A percentile compares a stretch with the other conserved stretches of the same genome.
Evolutionary conservation across 2,329 filamentous ascomycete species (phyloP).

Genomic region (Trichoderma sp.): DNA sequence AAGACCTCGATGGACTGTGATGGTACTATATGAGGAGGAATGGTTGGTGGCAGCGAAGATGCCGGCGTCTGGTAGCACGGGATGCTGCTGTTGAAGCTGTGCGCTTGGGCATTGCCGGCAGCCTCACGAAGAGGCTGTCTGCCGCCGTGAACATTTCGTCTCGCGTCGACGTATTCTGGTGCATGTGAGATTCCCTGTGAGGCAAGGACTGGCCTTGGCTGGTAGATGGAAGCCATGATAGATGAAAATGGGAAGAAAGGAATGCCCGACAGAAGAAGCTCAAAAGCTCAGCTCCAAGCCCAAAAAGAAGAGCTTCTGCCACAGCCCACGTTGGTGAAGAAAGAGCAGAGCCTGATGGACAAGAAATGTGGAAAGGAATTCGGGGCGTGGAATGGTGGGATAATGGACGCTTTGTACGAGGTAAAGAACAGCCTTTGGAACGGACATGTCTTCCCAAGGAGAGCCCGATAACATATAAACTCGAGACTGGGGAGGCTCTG

Average conservation of each 20-base stretch:
- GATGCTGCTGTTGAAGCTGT: conserved; percentile 40
- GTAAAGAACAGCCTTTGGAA: conserved; percentile 38
- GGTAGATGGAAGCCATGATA: conserved; percentile 40
- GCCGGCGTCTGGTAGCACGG: conserved; percentile 45
- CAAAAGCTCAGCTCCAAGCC: conserved; percentile 30
- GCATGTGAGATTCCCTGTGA: conserved; percentile 50
- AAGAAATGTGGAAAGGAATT: conserved; percentile 46
- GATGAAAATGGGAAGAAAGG: conserved; percentile 20
- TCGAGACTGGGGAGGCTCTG: conserved; percentile 36
- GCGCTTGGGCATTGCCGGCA: conserved; percentile 49
- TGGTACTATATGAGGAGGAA: conserved; percentile 50
- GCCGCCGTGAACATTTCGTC: conserved; percentile 38
- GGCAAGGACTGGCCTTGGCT: conserved; percentile 46
- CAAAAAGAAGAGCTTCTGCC: conserved; percentile 27
- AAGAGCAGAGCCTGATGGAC: conserved; percentile 32
- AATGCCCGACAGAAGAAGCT: conserved; percentile 19
- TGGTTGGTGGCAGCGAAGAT: conserved; percentile 44
- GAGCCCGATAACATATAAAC: conserved; percentile 37
- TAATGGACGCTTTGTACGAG: conserved; percentile 39
- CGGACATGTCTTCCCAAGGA: conserved; percentile 32
- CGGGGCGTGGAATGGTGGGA: conserved; percentile 42
- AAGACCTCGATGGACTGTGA: conserved; percentile 46
- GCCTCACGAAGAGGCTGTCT: conserved; percentile 51
- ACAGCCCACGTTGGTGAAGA: conserved; percentile 31
- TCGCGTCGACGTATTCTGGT: conserved; percentile 46